Evolutionary conservation across 2,329 filamentous ascomycete genomes (phyloP), one percentile per base, ranked within the genome.

Genomic region (Fusarium veterinarium): DNA sequence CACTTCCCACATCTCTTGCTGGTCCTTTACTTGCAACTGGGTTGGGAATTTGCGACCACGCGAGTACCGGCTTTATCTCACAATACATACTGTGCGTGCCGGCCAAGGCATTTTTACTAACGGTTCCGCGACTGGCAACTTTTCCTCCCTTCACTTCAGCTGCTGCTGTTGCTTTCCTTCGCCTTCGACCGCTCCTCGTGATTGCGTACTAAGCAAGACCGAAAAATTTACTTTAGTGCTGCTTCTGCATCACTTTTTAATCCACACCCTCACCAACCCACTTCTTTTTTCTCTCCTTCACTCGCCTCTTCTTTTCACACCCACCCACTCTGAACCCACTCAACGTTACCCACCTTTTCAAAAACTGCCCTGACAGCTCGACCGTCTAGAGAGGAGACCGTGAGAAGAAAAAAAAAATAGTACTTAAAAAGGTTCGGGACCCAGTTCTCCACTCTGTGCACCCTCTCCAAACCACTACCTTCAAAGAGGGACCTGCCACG

Each of bases 391-490:
- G 65, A 67, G 46, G 45, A 69, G 64, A 69, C 65, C 40, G 59
- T 41, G 65, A 64, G 69, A 72, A 57, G 61, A 67, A 65, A 71
- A 77, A 77, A 81, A 81, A 81, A 81, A 58, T 69, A 58, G 69
- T 69, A 69, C 66, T 69, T 81, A 83, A 83, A 83, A 83, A 83
- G 80, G 78, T 80, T 79, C 79, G 76, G 82, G 82, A 81, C 79
- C 82, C 82, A 80, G 78, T 83, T 84, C 83, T 83, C 84, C 84
- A 85, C 83, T 81, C 80, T 79, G 70, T 71, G 77, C 82, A 82
- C 80, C 81, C 82, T 84, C 81, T 83, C 83, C 83, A 82, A 81
- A 83, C 81, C 82, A 84, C 81, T 81, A 79, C 77, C 78, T 83
- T 81, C 70, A 61, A 80, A 79, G 80, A 81, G 80, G 80, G 77